Evolutionary conservation across 768 basidiomycete genomes (phyloP).

Genomic region (Rhodosporidiobolus sp.): DNA sequence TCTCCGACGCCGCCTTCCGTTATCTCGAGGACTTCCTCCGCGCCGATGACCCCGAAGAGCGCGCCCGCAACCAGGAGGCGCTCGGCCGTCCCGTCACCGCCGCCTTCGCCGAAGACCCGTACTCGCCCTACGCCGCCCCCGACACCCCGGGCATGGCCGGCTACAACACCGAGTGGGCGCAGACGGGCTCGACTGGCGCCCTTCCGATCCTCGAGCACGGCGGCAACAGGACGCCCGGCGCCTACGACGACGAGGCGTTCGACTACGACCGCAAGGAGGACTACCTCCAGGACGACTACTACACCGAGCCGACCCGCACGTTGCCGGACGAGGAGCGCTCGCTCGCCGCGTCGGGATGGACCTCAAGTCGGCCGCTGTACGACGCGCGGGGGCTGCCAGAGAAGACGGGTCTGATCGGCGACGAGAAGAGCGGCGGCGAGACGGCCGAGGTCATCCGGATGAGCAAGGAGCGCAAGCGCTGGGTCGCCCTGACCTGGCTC

Average conservation of each 20-base stretch:
- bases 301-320: slow-evolving; percentile 4
- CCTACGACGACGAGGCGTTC: slow-evolving; percentile 64
- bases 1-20: slow-evolving; percentile 82
- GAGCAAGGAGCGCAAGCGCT: slow-evolving; percentile 71
- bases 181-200: slow-evolving; percentile 60
- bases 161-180: slow-evolving; percentile 32
- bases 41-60: slow-evolving; percentile 76
- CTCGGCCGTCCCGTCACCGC: slow-evolving; percentile 56
- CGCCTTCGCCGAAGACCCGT: slow-evolving; percentile 45
- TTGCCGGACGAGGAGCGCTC: slow-evolving; percentile 35
- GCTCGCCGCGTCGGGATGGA: slow-evolving; percentile 27
- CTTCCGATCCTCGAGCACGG: slow-evolving; percentile 74
- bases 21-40: slow-evolving; percentile 82
- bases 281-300: slow-evolving; percentile 33
- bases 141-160: slow-evolving; percentile 32
- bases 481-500: slow-evolving; percentile 83
- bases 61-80: slow-evolving; percentile 73
- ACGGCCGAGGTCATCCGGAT: slow-evolving; percentile 83
- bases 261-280: slow-evolving; percentile 55
- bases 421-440: slow-evolving; percentile 30
- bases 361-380: slow-evolving; percentile 29
- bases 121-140: slow-evolving; percentile 46
- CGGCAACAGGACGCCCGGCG: slow-evolving; percentile 74
- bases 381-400: slow-evolving; percentile 28
- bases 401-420: slow-evolving; percentile 13